Evolutionary conservation across 2,329 filamentous ascomycete genomes (phyloP).

Genomic region (Apiospora saccharicola): DNA sequence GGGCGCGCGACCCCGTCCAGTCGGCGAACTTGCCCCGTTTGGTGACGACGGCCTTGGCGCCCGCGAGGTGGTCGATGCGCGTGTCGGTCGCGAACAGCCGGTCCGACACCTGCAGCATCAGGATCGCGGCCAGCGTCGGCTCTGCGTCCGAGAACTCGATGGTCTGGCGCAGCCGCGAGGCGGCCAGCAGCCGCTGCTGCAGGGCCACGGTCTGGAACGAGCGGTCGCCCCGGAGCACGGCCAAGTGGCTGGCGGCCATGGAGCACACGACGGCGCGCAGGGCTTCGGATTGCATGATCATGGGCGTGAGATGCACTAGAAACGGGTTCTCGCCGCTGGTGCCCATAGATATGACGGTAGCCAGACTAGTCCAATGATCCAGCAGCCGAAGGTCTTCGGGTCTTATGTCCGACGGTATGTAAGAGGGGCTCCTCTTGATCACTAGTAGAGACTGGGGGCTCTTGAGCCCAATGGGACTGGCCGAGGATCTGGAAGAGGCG

Average conservation of each 20-base stretch:
- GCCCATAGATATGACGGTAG: conserved; percentile 40
- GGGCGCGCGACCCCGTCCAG: conserved; percentile 33
- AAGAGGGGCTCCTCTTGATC: conserved; percentile 28
- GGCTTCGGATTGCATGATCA: conserved; percentile 38
- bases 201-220: conserved; percentile 34
- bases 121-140: conserved; percentile 40
- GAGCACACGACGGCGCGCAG: conserved; percentile 40
- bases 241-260: conserved; percentile 43
- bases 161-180: conserved; percentile 34
- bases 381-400: conserved; percentile 36
- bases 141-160: conserved; percentile 35
- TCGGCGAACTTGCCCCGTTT: conserved; percentile 15
- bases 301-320: conserved; percentile 42
- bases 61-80: conserved; percentile 40
- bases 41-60: conserved; percentile 41
- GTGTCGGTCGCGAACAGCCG: conserved; percentile 40
- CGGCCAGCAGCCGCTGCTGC: conserved; percentile 35
- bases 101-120: conserved; percentile 43
- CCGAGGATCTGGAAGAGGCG: conserved; percentile 7
- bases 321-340: conserved; percentile 39
- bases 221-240: conserved; percentile 35
- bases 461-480: background rate
- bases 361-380: conserved; percentile 41
- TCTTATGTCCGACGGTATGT: conserved; percentile 30
- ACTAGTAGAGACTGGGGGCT: background rate